Evolutionary conservation across 2,329 filamentous ascomycete species (phyloP).

Genomic region (Botrytis sinoallii): DNA sequence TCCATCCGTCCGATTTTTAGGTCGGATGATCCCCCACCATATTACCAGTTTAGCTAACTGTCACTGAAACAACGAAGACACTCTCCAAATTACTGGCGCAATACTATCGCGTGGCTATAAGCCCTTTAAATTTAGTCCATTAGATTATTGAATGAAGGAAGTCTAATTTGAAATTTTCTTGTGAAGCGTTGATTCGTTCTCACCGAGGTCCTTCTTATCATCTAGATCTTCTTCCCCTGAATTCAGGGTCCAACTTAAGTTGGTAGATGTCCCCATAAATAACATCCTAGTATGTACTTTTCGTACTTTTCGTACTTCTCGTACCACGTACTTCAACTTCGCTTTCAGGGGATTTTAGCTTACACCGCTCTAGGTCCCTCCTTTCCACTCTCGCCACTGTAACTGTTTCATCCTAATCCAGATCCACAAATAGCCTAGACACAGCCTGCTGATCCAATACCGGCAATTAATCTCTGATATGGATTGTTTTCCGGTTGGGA

Average conservation of each 20-base stretch:
- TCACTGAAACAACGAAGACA: background rate
- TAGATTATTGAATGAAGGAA: background rate
- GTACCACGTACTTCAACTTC: background rate
- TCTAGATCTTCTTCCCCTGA: conserved; percentile 1
- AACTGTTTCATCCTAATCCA: conserved; percentile 1
- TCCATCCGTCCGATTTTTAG: background rate
- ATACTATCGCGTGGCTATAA: background rate
- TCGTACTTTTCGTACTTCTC: no score
- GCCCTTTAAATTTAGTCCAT: background rate
- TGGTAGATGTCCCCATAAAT: background rate
- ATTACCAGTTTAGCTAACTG: background rate
- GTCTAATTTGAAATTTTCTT: background rate
- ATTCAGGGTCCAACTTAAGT: background rate
- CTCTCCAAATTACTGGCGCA: background rate
- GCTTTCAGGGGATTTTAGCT: background rate
- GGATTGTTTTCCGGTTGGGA: background rate
- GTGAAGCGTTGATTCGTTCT: background rate
- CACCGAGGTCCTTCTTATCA: background rate
- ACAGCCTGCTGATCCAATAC: conserved; percentile 11
- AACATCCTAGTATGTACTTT: background rate
- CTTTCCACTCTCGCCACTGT: background rate
- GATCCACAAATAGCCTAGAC: conserved; percentile 3
- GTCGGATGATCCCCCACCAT: background rate
- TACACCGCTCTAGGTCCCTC: background rate
- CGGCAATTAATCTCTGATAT: background rate